phyloP scores from a whole-genome alignment of 2,329 filamentous ascomycete species.

The Botryosphaeria dothidea region DNA sequence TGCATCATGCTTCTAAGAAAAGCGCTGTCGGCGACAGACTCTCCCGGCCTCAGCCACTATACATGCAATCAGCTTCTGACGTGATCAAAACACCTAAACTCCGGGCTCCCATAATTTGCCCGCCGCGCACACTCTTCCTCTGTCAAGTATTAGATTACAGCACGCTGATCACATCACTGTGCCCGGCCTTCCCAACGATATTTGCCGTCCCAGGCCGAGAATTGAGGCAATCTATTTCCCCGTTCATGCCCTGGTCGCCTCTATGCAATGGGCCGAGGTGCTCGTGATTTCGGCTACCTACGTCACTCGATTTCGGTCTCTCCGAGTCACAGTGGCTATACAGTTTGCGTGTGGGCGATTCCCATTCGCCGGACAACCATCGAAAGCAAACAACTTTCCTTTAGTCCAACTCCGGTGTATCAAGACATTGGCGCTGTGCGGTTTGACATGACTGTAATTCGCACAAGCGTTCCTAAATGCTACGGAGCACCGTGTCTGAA shows the following conservation, averaged over 20 bases:
- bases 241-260: not conserved
- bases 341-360: not conserved
- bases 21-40: not conserved
- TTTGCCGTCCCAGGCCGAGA: not conserved
- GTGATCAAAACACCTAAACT: not conserved
- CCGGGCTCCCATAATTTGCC: not conserved
- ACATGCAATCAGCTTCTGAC: constrained; percentile 5
- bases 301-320: not conserved
- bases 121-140: not conserved
- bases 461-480: not conserved
- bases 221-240: not conserved
- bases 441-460: not conserved
- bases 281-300: not conserved
- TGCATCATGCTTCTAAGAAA: constrained; percentile 8
- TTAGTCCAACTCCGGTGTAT: not conserved
- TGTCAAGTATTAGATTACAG: not conserved
- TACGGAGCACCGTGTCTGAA: not conserved
- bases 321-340: not conserved
- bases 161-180: not conserved
- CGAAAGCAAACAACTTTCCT: not conserved
- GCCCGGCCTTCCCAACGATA: not conserved
- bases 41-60: not conserved
- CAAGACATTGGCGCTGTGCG: not conserved
- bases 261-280: not conserved
- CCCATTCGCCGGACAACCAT: not conserved